Evolutionary conservation across 345 rosid species (phyloP).

Genomic region (Hibiscus syriacus): DNA sequence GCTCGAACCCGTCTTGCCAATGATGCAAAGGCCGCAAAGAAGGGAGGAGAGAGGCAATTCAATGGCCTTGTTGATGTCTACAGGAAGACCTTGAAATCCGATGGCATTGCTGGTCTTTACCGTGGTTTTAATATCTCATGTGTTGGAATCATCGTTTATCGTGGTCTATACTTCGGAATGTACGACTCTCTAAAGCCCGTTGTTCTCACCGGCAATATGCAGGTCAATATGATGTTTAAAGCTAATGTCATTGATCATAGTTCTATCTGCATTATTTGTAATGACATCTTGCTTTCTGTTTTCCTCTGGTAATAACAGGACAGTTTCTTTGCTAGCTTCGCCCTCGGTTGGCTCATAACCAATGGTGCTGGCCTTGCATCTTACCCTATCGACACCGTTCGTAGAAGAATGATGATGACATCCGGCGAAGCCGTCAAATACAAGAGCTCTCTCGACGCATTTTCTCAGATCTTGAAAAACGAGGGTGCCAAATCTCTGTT

Average conservation of each 20-base stretch:
- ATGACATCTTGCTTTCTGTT: not conserved
- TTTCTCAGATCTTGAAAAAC: constrained; percentile 62
- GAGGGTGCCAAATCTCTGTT: constrained; percentile 81
- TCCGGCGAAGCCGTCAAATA: constrained; percentile 92
- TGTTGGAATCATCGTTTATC: constrained; percentile 76
- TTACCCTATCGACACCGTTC: constrained; percentile 82
- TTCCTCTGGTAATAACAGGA: constrained; percentile 40
- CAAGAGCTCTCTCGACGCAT: constrained; percentile 68
- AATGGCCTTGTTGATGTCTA: constrained; percentile 74
- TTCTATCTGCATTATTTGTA: not conserved
- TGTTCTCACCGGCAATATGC: constrained; percentile 42
- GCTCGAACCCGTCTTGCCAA: constrained; percentile 90
- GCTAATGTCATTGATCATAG: not conserved
- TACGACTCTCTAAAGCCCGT: constrained; percentile 89
- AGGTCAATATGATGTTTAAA: constrained; percentile 29
- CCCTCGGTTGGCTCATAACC: constrained; percentile 84
- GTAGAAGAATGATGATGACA: constrained; percentile 98
- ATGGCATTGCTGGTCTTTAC: constrained; percentile 81
- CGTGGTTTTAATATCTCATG: constrained; percentile 86
- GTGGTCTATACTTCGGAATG: constrained; percentile 85
- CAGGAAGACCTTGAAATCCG: constrained; percentile 62
- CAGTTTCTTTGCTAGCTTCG: constrained; percentile 82
- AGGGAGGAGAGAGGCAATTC: constrained; percentile 87
- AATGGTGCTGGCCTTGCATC: constrained; percentile 87
- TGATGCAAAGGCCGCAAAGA: constrained; percentile 81